Evolutionary conservation across 2,329 filamentous ascomycete species (phyloP), one percentile per base, ranked within the genome.

Genomic region (Venturia effusa): DNA sequence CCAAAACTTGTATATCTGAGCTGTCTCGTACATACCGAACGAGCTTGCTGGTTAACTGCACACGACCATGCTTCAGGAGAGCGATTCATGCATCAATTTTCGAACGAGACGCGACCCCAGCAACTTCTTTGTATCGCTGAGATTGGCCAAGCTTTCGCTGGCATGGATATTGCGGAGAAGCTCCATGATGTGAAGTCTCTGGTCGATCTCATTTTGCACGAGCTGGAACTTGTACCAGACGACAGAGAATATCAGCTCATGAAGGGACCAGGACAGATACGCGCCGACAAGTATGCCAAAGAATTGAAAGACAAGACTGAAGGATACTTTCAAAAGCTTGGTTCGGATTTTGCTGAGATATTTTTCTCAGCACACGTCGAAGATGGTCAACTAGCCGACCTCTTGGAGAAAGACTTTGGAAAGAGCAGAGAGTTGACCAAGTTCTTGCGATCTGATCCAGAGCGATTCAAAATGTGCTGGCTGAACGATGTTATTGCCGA

Each of bases 401-500:
- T 97, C 34, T 81, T 99, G 62, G 82, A 86, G 69, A 69, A 81
- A 71, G 89, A 89, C 65, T 80, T 87, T 32, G 77, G 85, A 64
- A 88, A 92, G 70, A 85, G 86, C 68, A 77, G 83, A 61, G 88
- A 86, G 70, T 83, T 96, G 64, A 96, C 91, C 0, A 81, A 81
- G 61, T 99, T 92, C 70, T 80, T 99, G 59, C 85, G 89, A 51
- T 86, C 84, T 64, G 84, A 86, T 67, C 34, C 30, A 19, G 30
- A 59, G 24, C 85, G 91, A 66, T 87, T 88, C 34, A 90, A 90
- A 69, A 81, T 99, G 55, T 87, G 88, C 60, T 99, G 94, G 94
- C 96, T 99, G 77, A 95, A 99, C 72, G 92, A 97, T 72, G 83
- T 97, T 8, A 81, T 86, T 66, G 82, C 84, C 30, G 89, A 94